Percentiles rank a stretch among this genome's conserved stretches.
These are phyloP conservation scores for Microcyclospora tardicrescens DNA, from an alignment of 2,329 filamentous ascomycete genomes.

Conservation along the genomic window DNA sequence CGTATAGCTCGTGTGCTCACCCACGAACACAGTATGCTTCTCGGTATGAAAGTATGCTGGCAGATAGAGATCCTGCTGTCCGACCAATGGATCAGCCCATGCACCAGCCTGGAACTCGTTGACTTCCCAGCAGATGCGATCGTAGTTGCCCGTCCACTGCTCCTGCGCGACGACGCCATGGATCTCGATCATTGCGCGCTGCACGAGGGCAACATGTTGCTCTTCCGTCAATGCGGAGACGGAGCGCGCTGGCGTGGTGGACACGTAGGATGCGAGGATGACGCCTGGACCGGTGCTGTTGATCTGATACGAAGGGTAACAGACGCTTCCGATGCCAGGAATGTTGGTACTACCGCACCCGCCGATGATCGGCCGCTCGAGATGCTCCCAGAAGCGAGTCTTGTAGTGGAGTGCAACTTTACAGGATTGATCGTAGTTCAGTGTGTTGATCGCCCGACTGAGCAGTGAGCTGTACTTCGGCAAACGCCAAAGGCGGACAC, in stretches of 20 bases:
- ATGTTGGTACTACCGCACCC: slow-evolving; percentile 51
- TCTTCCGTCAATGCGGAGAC: slow-evolving; percentile 40
- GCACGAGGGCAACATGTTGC: slow-evolving; percentile 50
- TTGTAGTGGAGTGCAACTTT: slow-evolving; percentile 55
- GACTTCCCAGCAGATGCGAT: slow-evolving; percentile 52
- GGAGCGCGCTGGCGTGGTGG: slow-evolving; percentile 32
- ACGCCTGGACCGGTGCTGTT: slow-evolving; percentile 51
- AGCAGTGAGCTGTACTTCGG: slow-evolving; percentile 41
- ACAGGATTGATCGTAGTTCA: slow-evolving; percentile 40
- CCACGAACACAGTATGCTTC: slow-evolving; percentile 50
- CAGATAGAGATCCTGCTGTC: slow-evolving; percentile 56
- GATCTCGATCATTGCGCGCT: slow-evolving; percentile 55
- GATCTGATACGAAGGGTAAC: slow-evolving; percentile 55
- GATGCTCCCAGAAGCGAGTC: slow-evolving; percentile 48
- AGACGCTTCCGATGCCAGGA: slow-evolving; percentile 47
- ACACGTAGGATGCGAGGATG: slow-evolving; percentile 47
- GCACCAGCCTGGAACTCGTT: slow-evolving; percentile 49
- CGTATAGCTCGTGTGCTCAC: slow-evolving; percentile 57
- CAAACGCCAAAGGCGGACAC: slow-evolving; percentile 49
- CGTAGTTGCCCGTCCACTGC: slow-evolving; percentile 52
- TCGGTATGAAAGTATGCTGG: slow-evolving; percentile 63
- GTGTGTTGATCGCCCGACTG: slow-evolving; percentile 33
- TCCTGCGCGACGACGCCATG: slow-evolving; percentile 47
- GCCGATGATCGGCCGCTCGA: slow-evolving; percentile 46
- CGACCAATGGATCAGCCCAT: slow-evolving; percentile 45